These are phyloP conservation scores for Neofusicoccum ribis DNA, from an alignment of 2,329 filamentous ascomycete genomes.

Conservation along the genomic window DNA sequence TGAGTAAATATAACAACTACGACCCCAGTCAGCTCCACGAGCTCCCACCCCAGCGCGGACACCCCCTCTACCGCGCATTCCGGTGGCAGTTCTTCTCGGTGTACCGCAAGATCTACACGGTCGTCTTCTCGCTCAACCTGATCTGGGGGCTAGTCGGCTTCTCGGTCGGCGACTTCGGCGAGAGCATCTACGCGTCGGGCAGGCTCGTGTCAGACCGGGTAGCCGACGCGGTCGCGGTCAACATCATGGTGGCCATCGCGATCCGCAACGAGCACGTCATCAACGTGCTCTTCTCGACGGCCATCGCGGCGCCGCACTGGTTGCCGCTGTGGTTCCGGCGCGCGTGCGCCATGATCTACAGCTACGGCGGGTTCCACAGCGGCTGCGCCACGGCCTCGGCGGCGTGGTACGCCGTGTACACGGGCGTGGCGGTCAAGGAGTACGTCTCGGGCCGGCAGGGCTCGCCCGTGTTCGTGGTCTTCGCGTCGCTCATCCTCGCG, in stretches of 20 bases:
- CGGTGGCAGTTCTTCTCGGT: slow-evolving; percentile 17
- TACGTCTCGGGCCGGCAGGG: slow-evolving; percentile 23
- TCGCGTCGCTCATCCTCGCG: slow-evolving; percentile 27
- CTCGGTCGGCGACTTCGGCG: neutral
- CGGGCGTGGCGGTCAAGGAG: slow-evolving; percentile 31
- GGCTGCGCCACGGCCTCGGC: slow-evolving; percentile 33
- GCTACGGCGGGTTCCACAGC: slow-evolving; percentile 37
- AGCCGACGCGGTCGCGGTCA: slow-evolving; percentile 34
- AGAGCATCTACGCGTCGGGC: neutral
- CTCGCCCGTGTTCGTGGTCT: slow-evolving; percentile 22
- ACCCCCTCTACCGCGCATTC: neutral
- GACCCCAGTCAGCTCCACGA: neutral
- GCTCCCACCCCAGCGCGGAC: neutral
- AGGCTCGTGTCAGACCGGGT: slow-evolving; percentile 16
- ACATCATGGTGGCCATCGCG: slow-evolving; percentile 33
- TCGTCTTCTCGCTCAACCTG: slow-evolving; percentile 14
- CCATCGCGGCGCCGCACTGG: slow-evolving; percentile 34
- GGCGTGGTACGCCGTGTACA: slow-evolving; percentile 47
- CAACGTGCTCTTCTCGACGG: slow-evolving; percentile 32
- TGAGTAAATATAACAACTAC: neutral
- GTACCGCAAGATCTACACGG: slow-evolving; percentile 18
- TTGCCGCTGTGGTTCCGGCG: slow-evolving; percentile 28
- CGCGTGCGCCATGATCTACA: slow-evolving; percentile 32
- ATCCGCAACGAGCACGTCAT: slow-evolving; percentile 35
- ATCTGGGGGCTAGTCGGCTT: slow-evolving; percentile 15